Conservation (phyloP, 176 grass and related monocot genomes). For the Ananas comosus region DNA sequence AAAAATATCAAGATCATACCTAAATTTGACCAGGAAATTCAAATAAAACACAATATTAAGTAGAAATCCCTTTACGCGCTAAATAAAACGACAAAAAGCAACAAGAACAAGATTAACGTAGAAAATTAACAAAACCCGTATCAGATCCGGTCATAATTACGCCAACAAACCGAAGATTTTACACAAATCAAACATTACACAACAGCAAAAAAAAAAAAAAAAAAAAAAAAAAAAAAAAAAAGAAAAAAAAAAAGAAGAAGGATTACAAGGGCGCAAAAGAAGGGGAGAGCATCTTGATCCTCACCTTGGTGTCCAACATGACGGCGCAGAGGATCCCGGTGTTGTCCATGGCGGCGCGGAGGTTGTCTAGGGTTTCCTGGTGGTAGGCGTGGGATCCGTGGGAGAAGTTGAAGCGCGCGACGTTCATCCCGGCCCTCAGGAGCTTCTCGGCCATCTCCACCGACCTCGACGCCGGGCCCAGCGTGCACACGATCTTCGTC, state of each 20-base stretch:
- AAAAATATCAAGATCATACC: too few relatives aligned
- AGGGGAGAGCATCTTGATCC: not conserved
- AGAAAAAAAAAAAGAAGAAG: not conserved
- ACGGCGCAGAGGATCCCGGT: conserved; percentile 11
- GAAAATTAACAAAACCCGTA: too few relatives aligned
- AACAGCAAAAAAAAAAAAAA: not conserved
- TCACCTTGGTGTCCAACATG: conserved; percentile 12
- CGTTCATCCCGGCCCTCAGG: conserved; percentile 14
- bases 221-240: not conserved
- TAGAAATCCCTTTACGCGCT: too few relatives aligned
- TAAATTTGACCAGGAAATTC: too few relatives aligned
- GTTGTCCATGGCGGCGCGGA: conserved; percentile 10
- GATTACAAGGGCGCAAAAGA: not conserved
- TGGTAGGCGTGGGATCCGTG: conserved; percentile 10
- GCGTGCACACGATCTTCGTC: conserved; percentile 22
- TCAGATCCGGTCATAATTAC: too few relatives aligned
- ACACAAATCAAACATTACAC: not conserved
- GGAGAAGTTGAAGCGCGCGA: conserved; percentile 16
- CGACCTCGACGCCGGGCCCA: conserved; percentile 18
- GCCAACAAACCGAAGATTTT: too few relatives aligned
- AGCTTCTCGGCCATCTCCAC: conserved; percentile 15
- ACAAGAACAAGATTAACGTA: too few relatives aligned
- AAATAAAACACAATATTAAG: too few relatives aligned
- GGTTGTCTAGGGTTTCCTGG: conserved; percentile 21
- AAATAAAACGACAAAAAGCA: not conserved